A percentile compares a stretch with the other conserved stretches of the same genome.
phyloP scores from a whole-genome alignment of 75 land plant species.

The Ceratopteris richardii region DNA sequence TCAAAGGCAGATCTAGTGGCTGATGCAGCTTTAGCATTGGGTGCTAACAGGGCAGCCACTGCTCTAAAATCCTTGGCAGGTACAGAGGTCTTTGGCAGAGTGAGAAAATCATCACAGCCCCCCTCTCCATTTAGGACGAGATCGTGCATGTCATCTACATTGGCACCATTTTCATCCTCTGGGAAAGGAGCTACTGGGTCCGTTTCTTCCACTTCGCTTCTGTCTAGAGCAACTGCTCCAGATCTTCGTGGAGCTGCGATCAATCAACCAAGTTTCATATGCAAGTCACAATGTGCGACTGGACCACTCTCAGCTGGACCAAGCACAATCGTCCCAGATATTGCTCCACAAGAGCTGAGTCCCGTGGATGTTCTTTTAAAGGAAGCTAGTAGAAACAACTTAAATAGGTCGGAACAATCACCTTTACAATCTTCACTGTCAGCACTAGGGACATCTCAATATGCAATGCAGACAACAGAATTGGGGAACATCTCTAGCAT shows the following conservation, averaged over 20 bases:
- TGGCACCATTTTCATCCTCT: no score
- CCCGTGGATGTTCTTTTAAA: not conserved
- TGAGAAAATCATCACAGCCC: not conserved
- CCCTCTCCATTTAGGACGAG: not conserved
- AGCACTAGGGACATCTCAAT: not conserved
- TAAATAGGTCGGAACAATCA: not conserved
- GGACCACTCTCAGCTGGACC: no score
- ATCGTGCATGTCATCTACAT: not conserved
- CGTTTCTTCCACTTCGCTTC: no score
- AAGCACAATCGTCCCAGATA: not conserved
- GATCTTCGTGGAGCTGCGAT: no score
- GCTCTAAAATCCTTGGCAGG: not conserved
- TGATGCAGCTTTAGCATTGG: constrained; percentile 2
- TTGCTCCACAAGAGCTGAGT: not conserved
- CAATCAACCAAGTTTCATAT: no score
- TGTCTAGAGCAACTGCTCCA: no score
- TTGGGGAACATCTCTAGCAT: not conserved
- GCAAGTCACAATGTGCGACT: no score
- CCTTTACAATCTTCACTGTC: not conserved
- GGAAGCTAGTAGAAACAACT: not conserved
- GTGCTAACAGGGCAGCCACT: not conserved
- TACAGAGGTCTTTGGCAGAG: not conserved
- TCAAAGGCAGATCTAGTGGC: not conserved
- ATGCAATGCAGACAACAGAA: no score
- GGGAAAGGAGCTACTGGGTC: no score